Evolutionary conservation across 192 early-diverging fungal species (phyloP).

Genomic region (Gonapodya prolifera): DNA sequence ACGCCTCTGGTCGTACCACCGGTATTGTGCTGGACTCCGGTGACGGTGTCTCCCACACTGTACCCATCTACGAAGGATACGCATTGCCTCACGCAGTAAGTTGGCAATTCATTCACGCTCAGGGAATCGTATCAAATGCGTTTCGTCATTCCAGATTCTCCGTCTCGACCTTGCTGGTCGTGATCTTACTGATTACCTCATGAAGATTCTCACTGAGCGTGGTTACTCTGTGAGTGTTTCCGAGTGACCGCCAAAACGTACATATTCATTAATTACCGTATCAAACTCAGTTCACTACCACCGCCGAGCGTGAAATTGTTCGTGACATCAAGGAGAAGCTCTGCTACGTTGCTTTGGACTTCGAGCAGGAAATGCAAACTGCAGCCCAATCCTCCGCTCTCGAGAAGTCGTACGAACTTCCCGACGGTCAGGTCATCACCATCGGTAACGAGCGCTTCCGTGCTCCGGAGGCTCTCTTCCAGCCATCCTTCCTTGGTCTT

Average conservation of each 20-base stretch:
- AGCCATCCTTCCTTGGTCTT: conserved; percentile 37
- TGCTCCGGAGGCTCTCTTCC: conserved; percentile 45
- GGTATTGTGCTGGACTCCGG: conserved; percentile 51
- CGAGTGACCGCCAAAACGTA: not conserved
- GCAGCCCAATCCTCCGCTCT: conserved; percentile 81
- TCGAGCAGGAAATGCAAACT: conserved; percentile 95
- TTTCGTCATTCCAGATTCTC: conserved; percentile 11
- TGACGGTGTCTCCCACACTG: conserved; percentile 50
- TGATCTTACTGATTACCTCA: conserved; percentile 21
- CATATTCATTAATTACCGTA: not conserved
- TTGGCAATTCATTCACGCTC: not conserved
- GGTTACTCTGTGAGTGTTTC: conserved; percentile 32
- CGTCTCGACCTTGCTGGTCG: conserved; percentile 43
- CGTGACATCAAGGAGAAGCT: conserved; percentile 56
- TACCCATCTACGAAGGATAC: conserved; percentile 53
- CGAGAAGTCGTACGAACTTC: conserved; percentile 36
- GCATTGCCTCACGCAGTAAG: conserved; percentile 21
- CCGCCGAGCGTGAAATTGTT: conserved; percentile 33
- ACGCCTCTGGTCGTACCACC: conserved; percentile 45
- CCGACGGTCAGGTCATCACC: conserved; percentile 40
- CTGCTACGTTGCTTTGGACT: conserved; percentile 48
- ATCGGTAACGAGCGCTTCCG: conserved; percentile 49
- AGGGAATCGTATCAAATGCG: not conserved
- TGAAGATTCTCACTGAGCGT: conserved; percentile 44
- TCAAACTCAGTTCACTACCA: conserved; percentile 5